Percentiles rank a stretch among this genome's conserved stretches.
Conservation (phyloP, 1,284 basidiomycete species). For the Apiotrichum domesticum region DNA sequence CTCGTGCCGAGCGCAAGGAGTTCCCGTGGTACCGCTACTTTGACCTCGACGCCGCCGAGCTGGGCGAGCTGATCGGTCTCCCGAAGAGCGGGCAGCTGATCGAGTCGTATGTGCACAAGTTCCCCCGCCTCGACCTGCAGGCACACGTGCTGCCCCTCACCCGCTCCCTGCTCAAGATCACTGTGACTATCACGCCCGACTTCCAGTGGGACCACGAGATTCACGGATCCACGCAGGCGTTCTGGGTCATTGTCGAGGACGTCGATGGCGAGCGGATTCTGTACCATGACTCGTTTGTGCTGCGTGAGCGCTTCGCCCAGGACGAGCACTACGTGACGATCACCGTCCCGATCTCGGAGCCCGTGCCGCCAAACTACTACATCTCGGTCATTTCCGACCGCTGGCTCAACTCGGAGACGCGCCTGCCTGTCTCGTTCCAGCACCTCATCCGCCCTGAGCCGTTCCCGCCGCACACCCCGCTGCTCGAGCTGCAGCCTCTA, state of each 20-base stretch:
- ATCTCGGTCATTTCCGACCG: conserved; percentile 91
- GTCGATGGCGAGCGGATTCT: conserved; percentile 94
- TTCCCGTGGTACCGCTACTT: conserved; percentile 98
- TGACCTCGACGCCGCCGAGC: conserved; percentile 77
- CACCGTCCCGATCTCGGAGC: conserved; percentile 93
- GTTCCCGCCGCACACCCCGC: conserved; percentile 85
- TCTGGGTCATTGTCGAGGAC: conserved; percentile 91
- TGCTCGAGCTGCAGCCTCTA: conserved; percentile 87
- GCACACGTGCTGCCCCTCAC: conserved; percentile 94
- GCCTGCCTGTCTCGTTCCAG: conserved; percentile 94
- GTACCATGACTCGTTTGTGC: conserved; percentile 87
- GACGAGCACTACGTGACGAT: conserved; percentile 91
- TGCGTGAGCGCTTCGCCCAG: conserved; percentile 83
- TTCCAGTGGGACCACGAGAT: conserved; percentile 96
- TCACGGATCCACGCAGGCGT: conserved; percentile 79
- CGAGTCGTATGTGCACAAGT: conserved; percentile 90
- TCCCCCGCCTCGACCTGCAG: conserved; percentile 89
- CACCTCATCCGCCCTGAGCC: conserved; percentile 96
- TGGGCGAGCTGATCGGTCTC: conserved; percentile 90
- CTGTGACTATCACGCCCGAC: conserved; percentile 86
- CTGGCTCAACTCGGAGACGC: conserved; percentile 92
- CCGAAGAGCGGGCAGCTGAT: conserved; percentile 87
- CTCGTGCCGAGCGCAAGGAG: conserved; percentile 94
- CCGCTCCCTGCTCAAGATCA: conserved; percentile 76
- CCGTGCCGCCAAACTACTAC: conserved; percentile 95